Base-by-base conservation (phyloP, 2,329 filamentous ascomycete species). In the Claviceps sp. region DNA sequence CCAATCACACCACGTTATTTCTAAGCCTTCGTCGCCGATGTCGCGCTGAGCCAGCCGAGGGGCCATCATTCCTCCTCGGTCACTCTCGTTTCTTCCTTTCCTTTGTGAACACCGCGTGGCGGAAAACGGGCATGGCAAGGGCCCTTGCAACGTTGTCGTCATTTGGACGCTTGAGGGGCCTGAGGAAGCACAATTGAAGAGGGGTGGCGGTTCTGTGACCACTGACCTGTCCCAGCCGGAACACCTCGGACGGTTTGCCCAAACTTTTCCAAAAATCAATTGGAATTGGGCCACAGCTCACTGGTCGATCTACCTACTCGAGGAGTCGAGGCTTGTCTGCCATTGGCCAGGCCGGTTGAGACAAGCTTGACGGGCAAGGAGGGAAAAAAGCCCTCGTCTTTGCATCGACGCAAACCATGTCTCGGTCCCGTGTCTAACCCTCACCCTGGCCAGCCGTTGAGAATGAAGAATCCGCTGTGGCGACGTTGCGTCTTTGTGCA, bases 1-100 rank as follows among this genome's bases (percentile, higher is more conserved):
- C 64, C 64, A 67, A 67, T 66, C 62, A 66, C 11, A 50, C 49
- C 47, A 44, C 50, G 43, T 34, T 38, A 58, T 61, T 64, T 65
- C 61, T 58, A 64, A 61, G 56, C 58, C 55, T 54, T 29, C 22
- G 49, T 46, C 53, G 57, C 63, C 63, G 62, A 65, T 66, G 60
- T 66, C 62, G 62, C 62, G 56, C 59, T 55, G 54, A 45, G 38
- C 9, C 16, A n/a, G 17, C 29, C 16, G 50, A 48, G 11, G 36
- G 45, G 23, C 8, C 16, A 17, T 36, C 6, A 6, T 23, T 16
- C 8, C 2, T 8, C 9, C 14, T 11, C 9, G 3, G 29, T 34
- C 29, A 34, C 23, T 2, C n/a, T 45, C 23, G 4, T 29, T 29
- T 43, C 37, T 37, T 40, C n/a, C 37, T 40, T 29, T 26, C 23